phyloP scores from a whole-genome alignment of 2,329 filamentous ascomycete genomes.

The Calonectria henricotiae region DNA sequence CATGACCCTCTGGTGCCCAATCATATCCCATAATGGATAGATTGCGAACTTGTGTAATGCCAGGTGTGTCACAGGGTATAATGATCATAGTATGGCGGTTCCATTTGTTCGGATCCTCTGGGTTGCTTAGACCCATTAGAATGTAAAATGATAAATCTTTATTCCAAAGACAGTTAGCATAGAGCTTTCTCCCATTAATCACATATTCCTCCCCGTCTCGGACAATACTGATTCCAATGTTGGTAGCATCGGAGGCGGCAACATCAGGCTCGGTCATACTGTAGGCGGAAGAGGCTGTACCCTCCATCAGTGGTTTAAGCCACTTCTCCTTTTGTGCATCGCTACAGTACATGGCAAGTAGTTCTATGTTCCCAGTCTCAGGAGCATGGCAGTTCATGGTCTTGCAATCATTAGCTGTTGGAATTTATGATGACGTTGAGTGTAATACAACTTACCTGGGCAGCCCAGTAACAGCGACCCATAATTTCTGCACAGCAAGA shows the following conservation, averaged over 20 bases:
- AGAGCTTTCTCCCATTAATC: conserved; percentile 95
- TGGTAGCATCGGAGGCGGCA: conserved; percentile 88
- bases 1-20: conserved; percentile 93
- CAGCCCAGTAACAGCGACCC: conserved; percentile 83
- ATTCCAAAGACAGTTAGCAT: conserved; percentile 92
- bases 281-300: conserved; percentile 86
- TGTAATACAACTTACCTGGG: conserved; percentile 33
- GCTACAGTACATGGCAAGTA: conserved; percentile 87
- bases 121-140: conserved; percentile 90
- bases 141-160: conserved; percentile 90
- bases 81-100: conserved; percentile 91
- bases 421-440: background rate
- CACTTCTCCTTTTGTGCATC: conserved; percentile 85
- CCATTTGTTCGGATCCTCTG: conserved; percentile 81
- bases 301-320: conserved; percentile 84
- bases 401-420: conserved; percentile 67
- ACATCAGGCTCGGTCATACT: conserved; percentile 91
- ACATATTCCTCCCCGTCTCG: conserved; percentile 88
- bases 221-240: conserved; percentile 85
- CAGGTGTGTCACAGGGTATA: conserved; percentile 82
- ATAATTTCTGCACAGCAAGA: conserved; percentile 94
- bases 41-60: conserved; percentile 90
- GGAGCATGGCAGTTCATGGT: conserved; percentile 89
- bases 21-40: conserved; percentile 92
- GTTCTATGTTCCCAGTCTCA: conserved; percentile 93